phyloP scores from a whole-genome alignment of 2,329 filamentous ascomycete genomes.

The Fusarium annulatum region DNA sequence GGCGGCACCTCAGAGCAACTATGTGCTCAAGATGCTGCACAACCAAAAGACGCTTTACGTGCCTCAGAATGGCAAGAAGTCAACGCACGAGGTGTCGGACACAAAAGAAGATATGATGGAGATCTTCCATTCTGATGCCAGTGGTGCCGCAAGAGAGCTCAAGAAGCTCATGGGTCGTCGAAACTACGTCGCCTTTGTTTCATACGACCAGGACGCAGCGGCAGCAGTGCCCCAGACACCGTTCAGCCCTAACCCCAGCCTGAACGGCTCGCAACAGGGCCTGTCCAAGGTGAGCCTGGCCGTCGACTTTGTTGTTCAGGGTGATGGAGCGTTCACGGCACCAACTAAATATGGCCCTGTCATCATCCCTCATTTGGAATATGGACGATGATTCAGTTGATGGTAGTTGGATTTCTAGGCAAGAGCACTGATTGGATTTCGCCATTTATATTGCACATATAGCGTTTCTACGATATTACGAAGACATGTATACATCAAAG shows the following conservation, averaged over 20 bases:
- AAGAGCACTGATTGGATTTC: conserved; percentile 2
- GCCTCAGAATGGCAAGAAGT: conserved; percentile 84
- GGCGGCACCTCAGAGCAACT: conserved; percentile 84
- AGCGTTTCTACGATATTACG: conserved; percentile 36
- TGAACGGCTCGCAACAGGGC: conserved; percentile 54
- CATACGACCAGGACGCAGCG: conserved; percentile 87
- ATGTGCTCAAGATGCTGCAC: conserved; percentile 94
- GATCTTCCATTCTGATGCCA: conserved; percentile 95
- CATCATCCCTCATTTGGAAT: conserved; percentile 88
- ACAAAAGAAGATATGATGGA: conserved; percentile 99
- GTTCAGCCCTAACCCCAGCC: conserved; percentile 53
- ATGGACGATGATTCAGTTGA: conserved; percentile 59
- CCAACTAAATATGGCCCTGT: conserved; percentile 98
- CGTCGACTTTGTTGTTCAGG: conserved; percentile 97
- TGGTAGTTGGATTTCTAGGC: background rate
- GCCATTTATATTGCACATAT: conserved; percentile 25
- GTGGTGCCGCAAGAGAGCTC: conserved; percentile 82
- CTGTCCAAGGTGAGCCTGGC: conserved; percentile 82
- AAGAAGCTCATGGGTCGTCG: conserved; percentile 93
- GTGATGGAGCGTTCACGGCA: conserved; percentile 80
- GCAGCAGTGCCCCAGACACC: conserved; percentile 50
- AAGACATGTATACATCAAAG: conserved; percentile 37
- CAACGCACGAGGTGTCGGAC: conserved; percentile 80
- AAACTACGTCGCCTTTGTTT: conserved; percentile 94
- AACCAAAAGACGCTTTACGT: conserved; percentile 93